Base-by-base conservation (phyloP, 768 basidiomycete genomes). In the Chalciporus sphaerocephalus region DNA sequence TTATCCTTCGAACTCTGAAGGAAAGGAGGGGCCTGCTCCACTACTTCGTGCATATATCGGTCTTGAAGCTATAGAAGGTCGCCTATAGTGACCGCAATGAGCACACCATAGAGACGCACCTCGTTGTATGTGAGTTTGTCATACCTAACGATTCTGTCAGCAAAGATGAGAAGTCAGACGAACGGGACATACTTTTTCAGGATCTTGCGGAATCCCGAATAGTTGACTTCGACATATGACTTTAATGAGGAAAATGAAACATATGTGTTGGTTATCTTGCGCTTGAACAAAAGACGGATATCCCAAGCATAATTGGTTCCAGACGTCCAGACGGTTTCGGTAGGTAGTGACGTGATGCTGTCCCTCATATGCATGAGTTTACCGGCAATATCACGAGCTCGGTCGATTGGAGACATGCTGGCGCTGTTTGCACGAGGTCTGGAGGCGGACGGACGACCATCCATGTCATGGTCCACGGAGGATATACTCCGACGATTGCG, bases 161-260 rank as follows among this genome's bases (percentile, higher is more conserved):
- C 27, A 23, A 21, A 5, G 7, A 30, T 13, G n/a, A 1, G 15
- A 2, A 5, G 2, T 4, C 18, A 36, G 6, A 10, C 3, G 4
- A 9, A 6, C 22, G 40, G n/a, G 23, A 65, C 81, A 46, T 61
- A 92, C 87, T 97, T 97, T 69, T 97, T 97, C 60, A 94, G 63
- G 28, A 95, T 93, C 74, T 97, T 97, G 55, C 91, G 79, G 69
- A 97, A 92, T 1, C 93, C 95, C 0, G 91, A 87, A 61, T 90
- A 78, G 64, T 98, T 98, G 46, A 96, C 70, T 57, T 97, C 92
- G 45, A 92, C 81, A 53, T 92, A 99, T 6, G 91, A 87, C 62
- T 76, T 79, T 46, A 98, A 74, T 22, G 83, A 81, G 12, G 83
- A 83, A 37, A 85, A 74, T 6, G 81, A 74, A 35, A 92, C 80